Evolutionary conservation across 768 basidiomycete species (phyloP).

Genomic region (Mrakia blollopis): DNA sequence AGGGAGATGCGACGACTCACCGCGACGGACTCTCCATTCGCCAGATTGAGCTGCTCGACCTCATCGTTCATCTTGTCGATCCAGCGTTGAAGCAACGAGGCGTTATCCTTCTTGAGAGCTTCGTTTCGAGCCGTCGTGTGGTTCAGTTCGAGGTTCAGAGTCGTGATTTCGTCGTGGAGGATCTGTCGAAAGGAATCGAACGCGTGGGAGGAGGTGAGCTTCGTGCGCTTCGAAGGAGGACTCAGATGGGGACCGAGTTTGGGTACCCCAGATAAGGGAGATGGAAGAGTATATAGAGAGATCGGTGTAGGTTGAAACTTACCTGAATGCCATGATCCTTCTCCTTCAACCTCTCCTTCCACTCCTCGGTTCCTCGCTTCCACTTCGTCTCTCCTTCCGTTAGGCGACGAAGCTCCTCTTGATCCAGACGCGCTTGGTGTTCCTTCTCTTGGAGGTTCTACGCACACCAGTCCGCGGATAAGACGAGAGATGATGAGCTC

Average conservation of each 20-base stretch:
- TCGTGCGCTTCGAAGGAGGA: too few relatives aligned
- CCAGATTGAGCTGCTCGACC: constrained; percentile 80
- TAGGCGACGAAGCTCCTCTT: constrained; percentile 70
- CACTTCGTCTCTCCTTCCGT: constrained; percentile 65
- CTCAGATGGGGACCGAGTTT: not conserved
- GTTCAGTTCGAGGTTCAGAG: constrained; percentile 81
- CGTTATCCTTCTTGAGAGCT: constrained; percentile 85
- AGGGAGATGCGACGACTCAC: not conserved
- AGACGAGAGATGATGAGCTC: not conserved
- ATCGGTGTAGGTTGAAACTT: constrained; percentile 19
- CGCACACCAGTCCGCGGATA: not conserved
- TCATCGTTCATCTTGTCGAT: constrained; percentile 88
- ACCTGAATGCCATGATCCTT: constrained; percentile 88
- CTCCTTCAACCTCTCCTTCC: constrained; percentile 53
- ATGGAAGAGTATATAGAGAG: not conserved
- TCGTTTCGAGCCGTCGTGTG: constrained; percentile 84
- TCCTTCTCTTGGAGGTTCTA: constrained; percentile 82
- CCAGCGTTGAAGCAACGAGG: constrained; percentile 92
- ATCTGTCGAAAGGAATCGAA: constrained; percentile 52
- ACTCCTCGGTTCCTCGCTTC: constrained; percentile 74
- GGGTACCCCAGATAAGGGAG: not conserved
- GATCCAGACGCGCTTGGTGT: constrained; percentile 72
- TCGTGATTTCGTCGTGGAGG: constrained; percentile 89
- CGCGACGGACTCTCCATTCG: not conserved
- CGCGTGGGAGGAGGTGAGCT: constrained; percentile 3